Evolutionary conservation across 2,329 filamentous ascomycete species (phyloP), one percentile per base, ranked within the genome.

Genomic region (Curvularia verruculosa): DNA sequence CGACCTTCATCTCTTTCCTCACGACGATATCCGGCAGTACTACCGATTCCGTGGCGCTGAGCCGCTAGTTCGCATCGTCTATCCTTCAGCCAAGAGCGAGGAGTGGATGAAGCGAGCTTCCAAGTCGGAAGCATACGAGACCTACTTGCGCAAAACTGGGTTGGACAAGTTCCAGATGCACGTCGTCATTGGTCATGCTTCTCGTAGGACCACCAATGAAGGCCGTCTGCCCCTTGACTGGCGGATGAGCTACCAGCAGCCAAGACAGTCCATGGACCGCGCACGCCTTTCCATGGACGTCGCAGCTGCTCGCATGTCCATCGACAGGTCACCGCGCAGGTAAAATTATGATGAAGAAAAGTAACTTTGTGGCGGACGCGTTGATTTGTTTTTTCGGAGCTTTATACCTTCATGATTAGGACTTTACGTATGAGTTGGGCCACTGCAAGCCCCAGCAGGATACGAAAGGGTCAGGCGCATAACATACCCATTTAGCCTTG

Each of bases 31-130:
- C 19, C 52, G 56, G 29, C 56, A 59, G 19, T 61, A 61, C 52
- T 61, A 61, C 52, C 56, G 59, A 34, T 61, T 61, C 46, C 56
- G 56, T 13, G 59, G 59, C 40, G 59, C 55, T n/a, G 59, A 61
- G 59, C 59, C 59, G 13, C 49, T 61, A 24, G 40, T 61, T n/a
- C 59, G 59, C 26, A 50, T 61, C 10, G 59, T 61, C n/a, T 61
- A 61, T 31, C 59, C 59, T 8, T 55, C 59, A 1, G 56, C 56
- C 3, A 53, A 51, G 31, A 56, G 46, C 15, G 59, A 55, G 28
- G 52, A 52, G 13, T 61, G 59, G 59, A 61, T 61, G 59, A 61
- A 61, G 59, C 52, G 50, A 28, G 49, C 56, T 13, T 52, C 49
- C 45, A 61, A 61, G 40, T 59, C 49, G n/a, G 52, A 52, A 15